A percentile compares a stretch with the other conserved stretches of the same genome.
Evolutionary conservation across 768 basidiomycete species (phyloP).

Genomic region (Lyophyllum atratum): DNA sequence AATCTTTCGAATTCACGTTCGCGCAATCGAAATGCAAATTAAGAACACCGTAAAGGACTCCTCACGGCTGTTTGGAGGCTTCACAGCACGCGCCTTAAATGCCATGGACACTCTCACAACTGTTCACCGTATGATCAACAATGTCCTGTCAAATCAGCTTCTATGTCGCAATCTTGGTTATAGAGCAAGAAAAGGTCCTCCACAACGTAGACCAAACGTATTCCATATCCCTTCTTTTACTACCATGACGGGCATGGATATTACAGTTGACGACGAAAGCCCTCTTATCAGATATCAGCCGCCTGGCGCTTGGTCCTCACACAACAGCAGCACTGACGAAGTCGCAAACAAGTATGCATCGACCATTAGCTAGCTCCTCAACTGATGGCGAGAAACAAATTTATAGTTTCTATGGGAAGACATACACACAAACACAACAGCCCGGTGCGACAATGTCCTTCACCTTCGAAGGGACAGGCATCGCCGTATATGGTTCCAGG

Average conservation of each 20-base stretch:
- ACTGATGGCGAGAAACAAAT: not conserved
- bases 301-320: conserved; percentile 1
- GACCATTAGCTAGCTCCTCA: not conserved
- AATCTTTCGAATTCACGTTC: no score
- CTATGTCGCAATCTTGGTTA: not conserved
- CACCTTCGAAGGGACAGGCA: conserved; percentile 7
- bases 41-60: no score
- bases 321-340: not conserved
- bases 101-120: no score
- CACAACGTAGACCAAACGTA: no score
- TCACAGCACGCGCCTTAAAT: no score
- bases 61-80: no score
- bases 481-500: not conserved
- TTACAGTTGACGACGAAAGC: conserved; percentile 6
- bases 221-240: not conserved
- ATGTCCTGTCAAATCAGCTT: not conserved
- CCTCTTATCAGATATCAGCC: conserved; percentile 4
- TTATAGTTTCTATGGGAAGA: conserved; percentile 1
- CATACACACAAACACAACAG: conserved; percentile 1
- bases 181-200: not conserved
- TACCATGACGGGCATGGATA: conserved; percentile 1
- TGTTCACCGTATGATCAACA: not conserved
- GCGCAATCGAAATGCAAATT: no score
- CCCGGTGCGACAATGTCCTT: conserved; percentile 7
- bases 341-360: not conserved